Conservation (phyloP, 169 alveolate genomes). For the Plasmodium sp. region DNA sequence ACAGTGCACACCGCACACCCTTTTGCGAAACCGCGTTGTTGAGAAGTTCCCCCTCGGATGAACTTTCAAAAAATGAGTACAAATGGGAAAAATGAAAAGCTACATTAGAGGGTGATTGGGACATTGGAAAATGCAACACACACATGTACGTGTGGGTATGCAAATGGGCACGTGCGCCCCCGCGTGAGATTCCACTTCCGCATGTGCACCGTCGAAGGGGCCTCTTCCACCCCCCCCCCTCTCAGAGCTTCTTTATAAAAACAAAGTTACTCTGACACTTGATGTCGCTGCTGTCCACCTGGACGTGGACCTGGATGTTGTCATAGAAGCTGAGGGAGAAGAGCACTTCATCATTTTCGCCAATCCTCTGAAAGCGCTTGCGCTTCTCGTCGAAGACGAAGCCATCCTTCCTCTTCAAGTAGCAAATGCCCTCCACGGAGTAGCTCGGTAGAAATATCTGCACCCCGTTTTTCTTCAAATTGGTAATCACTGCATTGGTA, state of each 20-base stretch:
- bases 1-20: neutral
- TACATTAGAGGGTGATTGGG: neutral
- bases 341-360: conserved; percentile 16
- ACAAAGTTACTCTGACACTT: conserved; percentile 69
- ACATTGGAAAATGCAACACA: neutral
- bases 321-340: conserved; percentile 56
- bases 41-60: neutral
- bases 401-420: conserved; percentile 65
- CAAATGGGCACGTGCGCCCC: neutral
- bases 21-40: neutral
- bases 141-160: neutral
- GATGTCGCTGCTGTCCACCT: conserved; percentile 46
- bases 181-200: neutral
- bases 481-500: conserved; percentile 58
- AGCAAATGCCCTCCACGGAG: conserved; percentile 61
- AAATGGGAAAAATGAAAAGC: neutral
- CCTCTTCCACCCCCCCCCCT: neutral
- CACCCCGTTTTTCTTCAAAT: conserved; percentile 67
- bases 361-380: conserved; percentile 26
- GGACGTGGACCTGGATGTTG: conserved; percentile 63
- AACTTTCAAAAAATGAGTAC: neutral
- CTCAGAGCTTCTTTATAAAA: conserved; percentile 32
- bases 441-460: conserved; percentile 25
- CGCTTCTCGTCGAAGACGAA: conserved; percentile 53
- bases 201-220: neutral